These are phyloP conservation scores for Euphorbia celastroides DNA, from an alignment of 441 rosid species.

Conservation along the genomic window DNA sequence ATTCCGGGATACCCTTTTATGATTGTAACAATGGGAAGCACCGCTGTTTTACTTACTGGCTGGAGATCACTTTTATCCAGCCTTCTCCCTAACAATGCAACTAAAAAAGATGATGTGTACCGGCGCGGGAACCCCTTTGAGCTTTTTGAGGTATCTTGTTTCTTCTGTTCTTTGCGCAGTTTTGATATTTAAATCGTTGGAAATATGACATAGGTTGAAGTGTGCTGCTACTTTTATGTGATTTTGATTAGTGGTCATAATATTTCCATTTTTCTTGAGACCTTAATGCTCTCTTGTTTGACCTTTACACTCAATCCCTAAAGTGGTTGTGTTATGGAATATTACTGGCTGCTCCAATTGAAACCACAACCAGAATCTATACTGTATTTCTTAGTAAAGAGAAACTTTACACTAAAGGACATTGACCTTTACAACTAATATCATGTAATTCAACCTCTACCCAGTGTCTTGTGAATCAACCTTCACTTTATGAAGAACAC, in stretches of 20 bases:
- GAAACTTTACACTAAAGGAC: background rate
- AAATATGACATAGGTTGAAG: background rate
- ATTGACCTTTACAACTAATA: no score
- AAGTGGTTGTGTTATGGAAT: background rate
- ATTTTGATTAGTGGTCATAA: background rate
- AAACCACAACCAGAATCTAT: background rate
- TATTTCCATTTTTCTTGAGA: background rate
- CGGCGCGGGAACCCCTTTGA: constrained; percentile 79
- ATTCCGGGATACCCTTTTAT: constrained; percentile 50
- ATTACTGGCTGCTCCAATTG: background rate
- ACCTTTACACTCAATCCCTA: background rate
- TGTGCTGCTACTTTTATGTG: background rate
- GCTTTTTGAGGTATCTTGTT: constrained; percentile 62
- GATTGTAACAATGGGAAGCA: constrained; percentile 82
- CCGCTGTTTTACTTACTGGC: constrained; percentile 70
- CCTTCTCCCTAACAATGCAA: constrained; percentile 43
- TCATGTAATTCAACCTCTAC: background rate
- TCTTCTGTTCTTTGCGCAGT: constrained; percentile 4
- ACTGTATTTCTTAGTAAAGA: background rate
- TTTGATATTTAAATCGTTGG: background rate
- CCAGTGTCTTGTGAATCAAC: background rate
- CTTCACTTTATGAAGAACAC: background rate
- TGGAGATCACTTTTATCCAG: constrained; percentile 64
- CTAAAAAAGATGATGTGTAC: constrained; percentile 65
- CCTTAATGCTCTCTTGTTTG: background rate